Percentiles rank a stretch among this genome's conserved stretches.
Conservation (phyloP, 2,329 filamentous ascomycete species). For the Peltaster fructicola region DNA sequence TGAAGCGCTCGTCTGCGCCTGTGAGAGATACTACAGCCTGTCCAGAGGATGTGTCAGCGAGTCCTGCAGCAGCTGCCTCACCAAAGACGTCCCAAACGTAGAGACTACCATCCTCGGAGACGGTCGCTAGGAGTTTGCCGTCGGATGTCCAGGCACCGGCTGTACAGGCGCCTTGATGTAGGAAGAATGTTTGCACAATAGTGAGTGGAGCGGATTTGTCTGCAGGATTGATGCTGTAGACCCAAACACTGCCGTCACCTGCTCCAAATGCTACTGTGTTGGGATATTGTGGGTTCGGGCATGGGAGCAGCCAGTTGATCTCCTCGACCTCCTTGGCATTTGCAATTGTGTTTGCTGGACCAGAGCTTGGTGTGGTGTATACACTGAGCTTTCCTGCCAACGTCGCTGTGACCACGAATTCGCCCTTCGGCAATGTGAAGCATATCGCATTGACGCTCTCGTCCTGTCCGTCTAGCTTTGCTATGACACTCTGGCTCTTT, state of each 20-base stretch:
- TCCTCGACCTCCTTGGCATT: conserved; percentile 84
- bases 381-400: conserved; percentile 68
- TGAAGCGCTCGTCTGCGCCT: conserved; percentile 71
- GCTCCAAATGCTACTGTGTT: conserved; percentile 80
- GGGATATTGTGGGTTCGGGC: conserved; percentile 50
- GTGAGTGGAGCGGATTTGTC: conserved; percentile 47
- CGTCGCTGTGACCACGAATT: conserved; percentile 73
- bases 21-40: conserved; percentile 62
- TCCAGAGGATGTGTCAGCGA: conserved; percentile 31
- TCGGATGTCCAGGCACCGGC: conserved; percentile 84
- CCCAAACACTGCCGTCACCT: conserved; percentile 84
- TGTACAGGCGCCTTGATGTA: conserved; percentile 72
- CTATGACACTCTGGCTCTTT: conserved; percentile 46
- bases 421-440: conserved; percentile 69
- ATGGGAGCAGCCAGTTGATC: conserved; percentile 75
- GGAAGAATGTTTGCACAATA: conserved; percentile 81
- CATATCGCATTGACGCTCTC: conserved; percentile 77
- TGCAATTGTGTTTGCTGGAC: conserved; percentile 40
- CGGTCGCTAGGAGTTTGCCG: conserved; percentile 69
- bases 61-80: conserved; percentile 47
- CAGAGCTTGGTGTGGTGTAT: conserved; percentile 14
- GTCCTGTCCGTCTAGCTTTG: conserved; percentile 70
- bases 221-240: conserved; percentile 64
- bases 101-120: conserved; percentile 73
- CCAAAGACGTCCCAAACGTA: conserved; percentile 91